Evolutionary conservation across 1,139 yeast genomes (phyloP), one percentile per base, ranked within the genome.

Genomic region (Pichia cactophila): DNA sequence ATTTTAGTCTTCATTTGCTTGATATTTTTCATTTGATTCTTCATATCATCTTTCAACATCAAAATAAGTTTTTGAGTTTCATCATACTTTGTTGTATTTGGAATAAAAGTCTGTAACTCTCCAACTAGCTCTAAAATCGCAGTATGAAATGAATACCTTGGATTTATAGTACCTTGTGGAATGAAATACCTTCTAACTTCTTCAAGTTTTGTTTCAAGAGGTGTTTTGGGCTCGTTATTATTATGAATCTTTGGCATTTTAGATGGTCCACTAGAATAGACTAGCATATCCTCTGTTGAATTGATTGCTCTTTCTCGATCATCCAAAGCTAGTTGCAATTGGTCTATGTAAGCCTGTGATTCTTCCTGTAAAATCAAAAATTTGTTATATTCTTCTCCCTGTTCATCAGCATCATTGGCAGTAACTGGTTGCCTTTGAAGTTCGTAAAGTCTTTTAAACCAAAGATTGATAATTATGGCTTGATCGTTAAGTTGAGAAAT

Each of bases 371-470:
- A 82, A 41, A 78, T 78, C 46, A 90, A 71, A 0, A 94, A 81
- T 16, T 75, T 76, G 28, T 79, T 81, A 62, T 89, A 92, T 58
- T 89, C 97, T 49, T 80, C 86, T 20, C 94, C 95, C 52, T 80
- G 80, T 14, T 47, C 48, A n/a, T 53, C 53, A 29, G 69, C 71
- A 2, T 38, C 42, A 26, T 63, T 62, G 47, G 72, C 72, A 16
- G 73, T 75, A 38, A 70, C 72, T 1, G 62, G 61, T 2, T 68
- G 63, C 53, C 68, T 69, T 53, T 82, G 70, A 16, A 81, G 65
- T 1, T 59, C 60, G 11, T 70, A 61, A 49, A 88, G 66, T 16
- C 74, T 69, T 1, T 61, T 61, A 52, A 81, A 64, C 79, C 89
- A 78, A 6, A 63, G 64, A 58, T 83, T 83, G 33, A 86, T 72